Conservation (phyloP, 768 basidiomycete species). For the Phaeotremella fagi region DNA sequence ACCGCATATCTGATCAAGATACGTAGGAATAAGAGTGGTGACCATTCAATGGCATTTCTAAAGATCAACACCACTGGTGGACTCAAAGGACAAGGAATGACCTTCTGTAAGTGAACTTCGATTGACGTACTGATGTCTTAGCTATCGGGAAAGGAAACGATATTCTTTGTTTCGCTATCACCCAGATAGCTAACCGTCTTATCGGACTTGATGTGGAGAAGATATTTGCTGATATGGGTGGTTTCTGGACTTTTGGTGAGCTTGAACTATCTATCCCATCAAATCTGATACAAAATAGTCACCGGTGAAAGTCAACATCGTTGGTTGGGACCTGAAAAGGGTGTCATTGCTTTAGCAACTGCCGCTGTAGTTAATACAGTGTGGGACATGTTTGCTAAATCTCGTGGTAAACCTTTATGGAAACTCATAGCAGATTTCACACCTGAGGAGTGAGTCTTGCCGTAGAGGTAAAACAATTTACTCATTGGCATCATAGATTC, state of each 20-base stretch:
- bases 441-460: constrained; percentile 46
- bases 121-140: neutral
- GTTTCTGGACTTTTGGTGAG: constrained; percentile 69
- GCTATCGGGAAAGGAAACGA: constrained; percentile 72
- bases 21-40: constrained; percentile 83
- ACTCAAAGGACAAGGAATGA: constrained; percentile 63
- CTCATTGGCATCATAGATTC: constrained; percentile 45
- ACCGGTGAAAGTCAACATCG: constrained; percentile 82
- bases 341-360: constrained; percentile 84
- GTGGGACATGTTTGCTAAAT: constrained; percentile 69
- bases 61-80: constrained; percentile 63
- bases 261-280: neutral
- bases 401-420: constrained; percentile 81
- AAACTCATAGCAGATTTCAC: constrained; percentile 88
- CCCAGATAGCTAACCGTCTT: constrained; percentile 69
- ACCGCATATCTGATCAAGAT: neutral
- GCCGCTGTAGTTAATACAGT: constrained; percentile 86
- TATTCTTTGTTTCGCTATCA: constrained; percentile 79
- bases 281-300: constrained; percentile 47
- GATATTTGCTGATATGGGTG: constrained; percentile 84
- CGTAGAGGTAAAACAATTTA: neutral
- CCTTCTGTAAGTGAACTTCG: constrained; percentile 29
- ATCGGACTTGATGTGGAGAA: constrained; percentile 74
- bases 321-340: constrained; percentile 95
- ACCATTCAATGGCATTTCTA: constrained; percentile 91